Conservation (phyloP, 345 rosid genomes). For the Citrus sinensis region DNA sequence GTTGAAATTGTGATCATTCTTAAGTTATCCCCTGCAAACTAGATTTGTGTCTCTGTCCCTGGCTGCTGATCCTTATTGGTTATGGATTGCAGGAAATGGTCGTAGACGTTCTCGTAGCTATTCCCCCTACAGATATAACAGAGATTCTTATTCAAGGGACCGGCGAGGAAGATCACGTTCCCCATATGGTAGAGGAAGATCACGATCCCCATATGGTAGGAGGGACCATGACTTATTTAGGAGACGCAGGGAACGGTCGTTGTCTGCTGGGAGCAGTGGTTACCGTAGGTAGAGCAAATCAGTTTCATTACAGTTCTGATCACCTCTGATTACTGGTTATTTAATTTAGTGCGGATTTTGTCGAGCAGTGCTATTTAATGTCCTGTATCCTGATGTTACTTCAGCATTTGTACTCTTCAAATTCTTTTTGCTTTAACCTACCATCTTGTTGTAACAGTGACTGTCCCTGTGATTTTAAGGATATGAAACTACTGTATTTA, state of each 20-base stretch:
- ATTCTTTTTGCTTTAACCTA: not conserved
- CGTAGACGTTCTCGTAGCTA: slow-evolving; percentile 45
- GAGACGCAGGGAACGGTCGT: slow-evolving; percentile 36
- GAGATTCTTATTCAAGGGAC: slow-evolving; percentile 39
- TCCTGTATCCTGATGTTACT: not conserved
- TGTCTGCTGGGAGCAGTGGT: slow-evolving; percentile 28
- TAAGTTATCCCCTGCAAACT: too few relatives aligned
- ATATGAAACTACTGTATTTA: too few relatives aligned
- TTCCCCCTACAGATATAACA: slow-evolving; percentile 43
- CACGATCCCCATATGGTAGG: slow-evolving; percentile 41
- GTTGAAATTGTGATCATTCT: too few relatives aligned
- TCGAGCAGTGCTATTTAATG: not conserved
- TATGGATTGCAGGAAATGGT: slow-evolving; percentile 33
- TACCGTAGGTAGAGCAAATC: slow-evolving; percentile 16
- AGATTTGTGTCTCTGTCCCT: too few relatives aligned
- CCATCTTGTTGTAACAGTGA: not conserved
- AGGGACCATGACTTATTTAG: slow-evolving; percentile 32
- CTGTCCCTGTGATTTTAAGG: not conserved
- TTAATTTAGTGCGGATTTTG: not conserved
- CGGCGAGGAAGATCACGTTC: slow-evolving; percentile 42
- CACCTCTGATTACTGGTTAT: not conserved
- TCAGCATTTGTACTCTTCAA: not conserved
- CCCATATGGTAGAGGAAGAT: slow-evolving; percentile 35
- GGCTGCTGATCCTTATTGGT: not conserved
- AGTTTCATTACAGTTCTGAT: not conserved